phyloP scores from a whole-genome alignment of 345 rosid genomes.

The Salix brachista region DNA sequence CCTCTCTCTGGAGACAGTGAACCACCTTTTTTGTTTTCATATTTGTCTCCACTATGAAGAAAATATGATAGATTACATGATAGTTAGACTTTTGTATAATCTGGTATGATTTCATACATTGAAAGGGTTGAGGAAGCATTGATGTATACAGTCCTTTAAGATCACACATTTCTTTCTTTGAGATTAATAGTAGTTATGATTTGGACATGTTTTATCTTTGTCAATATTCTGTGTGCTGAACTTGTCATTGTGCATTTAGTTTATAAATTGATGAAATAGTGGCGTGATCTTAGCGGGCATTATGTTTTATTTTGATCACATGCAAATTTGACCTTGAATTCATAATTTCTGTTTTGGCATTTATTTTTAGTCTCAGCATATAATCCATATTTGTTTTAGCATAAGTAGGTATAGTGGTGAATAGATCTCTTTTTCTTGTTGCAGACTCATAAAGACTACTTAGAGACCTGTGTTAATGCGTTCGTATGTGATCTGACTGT shows the following conservation, averaged over 20 bases:
- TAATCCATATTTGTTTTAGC: conserved; percentile 7
- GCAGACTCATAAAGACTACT: conserved; percentile 81
- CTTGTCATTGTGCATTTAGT: not conserved
- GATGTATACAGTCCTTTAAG: not conserved
- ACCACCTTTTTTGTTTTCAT: not conserved
- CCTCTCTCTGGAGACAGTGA: not conserved
- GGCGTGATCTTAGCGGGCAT: not conserved
- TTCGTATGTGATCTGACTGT: conserved; percentile 75
- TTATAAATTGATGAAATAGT: not conserved
- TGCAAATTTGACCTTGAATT: not conserved
- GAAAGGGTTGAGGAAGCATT: not conserved
- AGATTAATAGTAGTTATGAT: not conserved
- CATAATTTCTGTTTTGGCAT: not conserved
- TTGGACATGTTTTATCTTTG: not conserved
- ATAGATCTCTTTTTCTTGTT: conserved; percentile 16
- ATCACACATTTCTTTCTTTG: not conserved
- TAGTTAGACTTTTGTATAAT: not conserved
- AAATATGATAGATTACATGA: not conserved
- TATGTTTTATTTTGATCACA: not conserved
- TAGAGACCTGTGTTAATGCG: conserved; percentile 48
- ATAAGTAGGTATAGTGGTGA: not conserved
- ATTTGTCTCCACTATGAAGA: not conserved
- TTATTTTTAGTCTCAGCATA: not conserved
- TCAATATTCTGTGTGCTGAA: not conserved
- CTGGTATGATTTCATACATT: not conserved